Conservation (phyloP, 2,329 filamentous ascomycete species). For the Chlorencoelia australis region DNA sequence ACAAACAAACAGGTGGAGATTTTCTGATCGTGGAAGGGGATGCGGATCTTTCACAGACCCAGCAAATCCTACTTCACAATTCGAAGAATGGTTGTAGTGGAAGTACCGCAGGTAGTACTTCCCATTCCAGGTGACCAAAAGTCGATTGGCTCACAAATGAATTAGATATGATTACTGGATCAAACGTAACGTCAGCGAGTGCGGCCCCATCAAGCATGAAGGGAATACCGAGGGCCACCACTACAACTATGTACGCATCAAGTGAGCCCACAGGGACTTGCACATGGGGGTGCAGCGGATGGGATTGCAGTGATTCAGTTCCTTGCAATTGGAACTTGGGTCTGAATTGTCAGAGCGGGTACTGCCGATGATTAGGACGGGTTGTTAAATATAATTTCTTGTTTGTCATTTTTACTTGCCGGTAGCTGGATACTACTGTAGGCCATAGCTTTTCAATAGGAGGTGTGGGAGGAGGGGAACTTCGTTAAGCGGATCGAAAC, state of each 20-base stretch:
- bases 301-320: conserved; percentile 3
- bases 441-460: no score
- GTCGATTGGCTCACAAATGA: not conserved
- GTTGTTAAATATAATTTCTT: no score
- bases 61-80: conserved; percentile 4
- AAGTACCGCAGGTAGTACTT: not conserved
- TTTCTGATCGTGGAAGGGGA: conserved; percentile 6
- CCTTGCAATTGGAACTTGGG: conserved; percentile 2
- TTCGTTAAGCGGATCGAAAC: no score
- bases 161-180: not conserved
- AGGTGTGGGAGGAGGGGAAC: no score
- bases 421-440: no score
- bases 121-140: not conserved
- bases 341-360: conserved; percentile 1
- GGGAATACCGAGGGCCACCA: not conserved
- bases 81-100: conserved; percentile 1
- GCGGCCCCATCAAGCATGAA: not conserved
- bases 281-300: conserved; percentile 6
- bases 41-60: conserved; percentile 1
- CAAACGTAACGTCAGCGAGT: not conserved
- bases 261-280: not conserved
- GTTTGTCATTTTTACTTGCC: no score
- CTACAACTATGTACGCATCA: not conserved
- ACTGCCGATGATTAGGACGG: no score
- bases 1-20: conserved; percentile 5